These are phyloP conservation scores for Colletotrichum nymphaeae DNA, from an alignment of 2,329 filamentous ascomycete species.

Conservation along the genomic window DNA sequence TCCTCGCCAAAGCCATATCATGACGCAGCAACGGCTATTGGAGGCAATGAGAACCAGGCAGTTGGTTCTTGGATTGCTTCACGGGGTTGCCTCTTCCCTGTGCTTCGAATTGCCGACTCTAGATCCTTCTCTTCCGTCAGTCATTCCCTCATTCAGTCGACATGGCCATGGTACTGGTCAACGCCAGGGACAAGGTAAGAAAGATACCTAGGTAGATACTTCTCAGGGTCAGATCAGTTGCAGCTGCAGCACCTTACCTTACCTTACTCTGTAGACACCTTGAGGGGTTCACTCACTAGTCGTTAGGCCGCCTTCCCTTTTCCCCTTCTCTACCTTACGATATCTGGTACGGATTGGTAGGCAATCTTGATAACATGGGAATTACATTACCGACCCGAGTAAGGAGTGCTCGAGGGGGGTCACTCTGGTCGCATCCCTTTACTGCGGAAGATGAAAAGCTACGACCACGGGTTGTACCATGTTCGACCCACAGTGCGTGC, in stretches of 20 bases:
- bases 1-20: background rate
- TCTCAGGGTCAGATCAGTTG: background rate
- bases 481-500: slow-evolving; percentile 17
- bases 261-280: background rate
- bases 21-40: background rate
- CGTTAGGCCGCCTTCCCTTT: background rate
- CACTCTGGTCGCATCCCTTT: background rate
- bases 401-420: background rate
- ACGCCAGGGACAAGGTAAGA: background rate
- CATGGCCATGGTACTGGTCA: background rate
- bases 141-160: background rate
- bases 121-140: background rate
- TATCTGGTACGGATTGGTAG: background rate
- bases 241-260: background rate
- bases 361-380: slow-evolving; percentile 20
- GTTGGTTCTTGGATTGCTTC: background rate
- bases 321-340: background rate
- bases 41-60: background rate
- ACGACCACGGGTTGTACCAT: background rate
- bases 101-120: background rate
- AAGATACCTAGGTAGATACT: background rate
- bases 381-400: slow-evolving; percentile 13
- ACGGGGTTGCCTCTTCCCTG: background rate
- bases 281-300: background rate
- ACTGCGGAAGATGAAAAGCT: background rate